Evolutionary conservation across 139 green algal genomes (phyloP), one percentile per base, ranked within the genome.

Genomic region (Chloropicon primus): DNA sequence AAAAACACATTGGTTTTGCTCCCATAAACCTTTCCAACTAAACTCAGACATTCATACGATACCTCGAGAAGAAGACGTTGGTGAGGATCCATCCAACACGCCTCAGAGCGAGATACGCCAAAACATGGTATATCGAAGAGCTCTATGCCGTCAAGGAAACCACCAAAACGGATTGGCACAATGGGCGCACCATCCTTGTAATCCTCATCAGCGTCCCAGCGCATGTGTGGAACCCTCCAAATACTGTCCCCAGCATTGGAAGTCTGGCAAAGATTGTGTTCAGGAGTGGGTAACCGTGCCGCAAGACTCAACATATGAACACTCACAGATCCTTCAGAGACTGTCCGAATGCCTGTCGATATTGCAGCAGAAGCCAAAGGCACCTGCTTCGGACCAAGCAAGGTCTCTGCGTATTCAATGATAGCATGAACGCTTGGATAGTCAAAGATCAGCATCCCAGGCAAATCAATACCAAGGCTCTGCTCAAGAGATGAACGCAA

Each of bases 371-470:
- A 62, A 17, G 41, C 5, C 41, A 62, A n/a, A n/a, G 41, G 41
- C 41, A n/a, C 41, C 41, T 62, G 41, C 41, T 62, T 62, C 10
- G 41, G 41, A 62, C 41, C 41, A 62, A 62, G 41, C 41, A 62
- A 62, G 17, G 10, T 17, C 41, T 62, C 41, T 62, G 41, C 41
- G 41, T 62, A 62, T 17, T 62, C 41, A 62, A 62, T 62, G 41
- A 62, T 62, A 21, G 26, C 27, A 62, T 29, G 22, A 0, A 90
- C 76, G 1, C 90, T 92, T 3, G 92, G 92, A 79, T 93, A 90
- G 86, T 97, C 91, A 76, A 94, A 97, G 21, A 93, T 80, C 2
- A 93, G 75, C 1, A 89, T 93, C 26, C 79, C 78, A 0, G 89
- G 86, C 62, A 93, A 80, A 22, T 88, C 81, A 5, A 91, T 22